A percentile compares a stretch with the other conserved stretches of the same genome.
Conservation (phyloP, 345 rosid genomes). For the Salix koriyanagi region DNA sequence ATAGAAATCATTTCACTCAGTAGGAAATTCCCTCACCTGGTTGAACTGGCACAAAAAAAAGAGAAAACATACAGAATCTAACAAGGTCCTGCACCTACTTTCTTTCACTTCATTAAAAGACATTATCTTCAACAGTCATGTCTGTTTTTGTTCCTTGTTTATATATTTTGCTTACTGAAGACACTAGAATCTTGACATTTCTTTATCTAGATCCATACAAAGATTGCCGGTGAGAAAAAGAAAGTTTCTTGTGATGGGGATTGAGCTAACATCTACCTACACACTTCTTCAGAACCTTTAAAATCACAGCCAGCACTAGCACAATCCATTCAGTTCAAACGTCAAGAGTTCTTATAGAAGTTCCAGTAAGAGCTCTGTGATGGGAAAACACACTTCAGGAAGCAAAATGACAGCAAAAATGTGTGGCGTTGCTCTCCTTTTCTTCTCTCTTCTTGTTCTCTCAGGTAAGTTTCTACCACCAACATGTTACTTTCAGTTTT, state of each 20-base stretch:
- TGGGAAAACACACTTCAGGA: background rate
- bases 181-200: background rate
- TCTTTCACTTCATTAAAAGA: background rate
- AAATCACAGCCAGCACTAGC: background rate
- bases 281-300: constrained; percentile 4
- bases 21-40: background rate
- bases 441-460: constrained; percentile 13
- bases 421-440: constrained; percentile 9
- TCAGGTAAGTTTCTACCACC: constrained; percentile 16
- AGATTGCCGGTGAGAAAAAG: constrained; percentile 1
- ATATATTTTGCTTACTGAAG: background rate
- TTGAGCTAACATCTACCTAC: constrained; percentile 8
- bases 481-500: background rate
- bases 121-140: too few species aligned
- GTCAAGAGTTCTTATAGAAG: background rate
- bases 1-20: background rate
- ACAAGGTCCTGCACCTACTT: background rate
- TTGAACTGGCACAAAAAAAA: background rate
- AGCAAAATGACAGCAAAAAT: background rate
- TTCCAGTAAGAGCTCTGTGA: background rate
- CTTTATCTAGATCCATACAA: background rate
- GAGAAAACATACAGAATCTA: background rate
- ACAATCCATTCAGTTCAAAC: background rate
- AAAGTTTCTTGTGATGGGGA: constrained; percentile 1
- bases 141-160: background rate